phyloP scores from a whole-genome alignment of 371 early-diverging fungal genomes.

The Gilbertella persicaria region DNA sequence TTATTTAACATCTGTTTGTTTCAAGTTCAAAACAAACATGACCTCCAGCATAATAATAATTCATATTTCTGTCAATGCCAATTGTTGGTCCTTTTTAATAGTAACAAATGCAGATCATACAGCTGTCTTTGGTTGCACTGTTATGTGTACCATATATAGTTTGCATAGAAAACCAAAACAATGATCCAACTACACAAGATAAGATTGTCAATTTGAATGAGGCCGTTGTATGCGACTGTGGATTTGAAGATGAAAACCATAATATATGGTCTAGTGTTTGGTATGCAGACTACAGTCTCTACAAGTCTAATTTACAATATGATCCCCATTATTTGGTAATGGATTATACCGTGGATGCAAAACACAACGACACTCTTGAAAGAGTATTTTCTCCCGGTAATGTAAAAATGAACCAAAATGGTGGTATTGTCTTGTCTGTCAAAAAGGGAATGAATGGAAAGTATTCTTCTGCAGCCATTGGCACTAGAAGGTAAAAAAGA shows the following conservation, averaged over 20 bases:
- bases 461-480: constrained; percentile 37
- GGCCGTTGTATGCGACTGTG: constrained; percentile 33
- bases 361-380: constrained; percentile 27
- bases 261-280: constrained; percentile 39
- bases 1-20: too few relatives aligned
- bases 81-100: too few relatives aligned
- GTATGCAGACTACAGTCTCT: constrained; percentile 36
- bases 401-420: constrained; percentile 25
- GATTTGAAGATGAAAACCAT: constrained; percentile 43
- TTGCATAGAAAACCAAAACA: too few relatives aligned
- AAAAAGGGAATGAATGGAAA: constrained; percentile 11
- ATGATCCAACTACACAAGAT: too few relatives aligned
- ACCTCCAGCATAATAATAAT: too few relatives aligned
- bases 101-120: too few relatives aligned
- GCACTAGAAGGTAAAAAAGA: constrained; percentile 33
- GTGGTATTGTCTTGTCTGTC: constrained; percentile 25
- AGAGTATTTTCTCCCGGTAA: constrained; percentile 39
- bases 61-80: too few relatives aligned
- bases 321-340: constrained; percentile 38
- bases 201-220: constrained; percentile 7
- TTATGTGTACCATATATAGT: too few relatives aligned
- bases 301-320: constrained; percentile 22
- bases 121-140: too few relatives aligned
- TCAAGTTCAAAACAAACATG: too few relatives aligned
- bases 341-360: constrained; percentile 37